Evolutionary conservation across 2,329 filamentous ascomycete species (phyloP), one percentile per base, ranked within the genome.

Genomic region (Colletotrichum lindemuthianum): DNA sequence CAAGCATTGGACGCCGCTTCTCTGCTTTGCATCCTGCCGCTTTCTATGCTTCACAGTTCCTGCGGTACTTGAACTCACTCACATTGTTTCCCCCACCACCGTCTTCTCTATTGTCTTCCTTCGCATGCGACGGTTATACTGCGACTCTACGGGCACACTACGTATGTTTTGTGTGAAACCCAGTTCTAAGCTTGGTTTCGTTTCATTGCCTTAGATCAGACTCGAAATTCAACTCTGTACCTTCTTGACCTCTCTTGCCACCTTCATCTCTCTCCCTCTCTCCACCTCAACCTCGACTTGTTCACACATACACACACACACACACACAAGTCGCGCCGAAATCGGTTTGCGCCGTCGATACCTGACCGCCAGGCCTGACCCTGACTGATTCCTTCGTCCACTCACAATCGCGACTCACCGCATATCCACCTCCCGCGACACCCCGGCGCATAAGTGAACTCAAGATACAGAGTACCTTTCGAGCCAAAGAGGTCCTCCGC

Each of bases 381-480:
- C 24, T 41, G 40, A 50, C 45, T 57, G 54, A 41, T 47, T 50
- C 44, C 55, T 41, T 15, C 16, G 41, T 45, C 45, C 55, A 58
- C 45, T 50, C 55, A 45, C 39, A 10, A 10, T 10, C 9, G 10
- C 39, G 10, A 40, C 39, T 40, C 40, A 55, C 52, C 52, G 52
- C 45, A 41, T 39, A 39, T 48, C 53, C 34, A 50, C 55, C 45
- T 34, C 45, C 44, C 13, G 12, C 55, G 41, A 55, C 45, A 24
- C 36, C 45, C 45, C 52, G 40, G 55, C 55, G 55, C 55, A 58
- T 58, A 8, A 40, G 60, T 60, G 51, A 60, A 45, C 57, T 49
- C 49, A 40, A 60, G 36, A 41, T 60, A 60, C 49, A 24, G 24
- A 24, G 24, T 24, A 24, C 34, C 39, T 34, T 47, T 16, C 33